These are phyloP conservation scores for Pichia membranifaciens DNA, from an alignment of 805 yeast genomes.

Conservation along the genomic window DNA sequence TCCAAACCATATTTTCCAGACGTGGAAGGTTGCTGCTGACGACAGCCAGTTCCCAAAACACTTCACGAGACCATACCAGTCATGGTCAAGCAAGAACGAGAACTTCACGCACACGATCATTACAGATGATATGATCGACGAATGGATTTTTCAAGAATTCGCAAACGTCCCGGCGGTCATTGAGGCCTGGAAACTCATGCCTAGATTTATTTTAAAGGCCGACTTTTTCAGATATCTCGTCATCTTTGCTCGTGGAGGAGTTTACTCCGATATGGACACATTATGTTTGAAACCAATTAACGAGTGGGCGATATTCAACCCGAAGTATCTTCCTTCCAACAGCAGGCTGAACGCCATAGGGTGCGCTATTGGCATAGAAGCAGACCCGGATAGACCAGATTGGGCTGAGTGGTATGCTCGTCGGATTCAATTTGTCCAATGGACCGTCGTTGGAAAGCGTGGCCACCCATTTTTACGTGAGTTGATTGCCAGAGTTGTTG, in stretches of 20 bases:
- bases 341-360: slow-evolving; percentile 37
- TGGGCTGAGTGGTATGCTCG: slow-evolving; percentile 94
- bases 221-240: slow-evolving; percentile 90
- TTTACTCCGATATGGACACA: slow-evolving; percentile 90
- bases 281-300: slow-evolving; percentile 62
- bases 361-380: slow-evolving; percentile 84
- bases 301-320: slow-evolving; percentile 62
- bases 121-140: slow-evolving; percentile 55
- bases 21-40: slow-evolving; percentile 72
- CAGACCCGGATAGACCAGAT: slow-evolving; percentile 93
- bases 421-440: slow-evolving; percentile 90
- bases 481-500: slow-evolving; percentile 71
- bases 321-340: slow-evolving; percentile 8
- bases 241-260: slow-evolving; percentile 86
- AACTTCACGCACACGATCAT: slow-evolving; percentile 67
- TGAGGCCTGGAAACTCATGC: slow-evolving; percentile 70
- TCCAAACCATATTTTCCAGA: slow-evolving; percentile 87
- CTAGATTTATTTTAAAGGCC: slow-evolving; percentile 78
- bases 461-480: slow-evolving; percentile 91
- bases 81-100: slow-evolving; percentile 63
- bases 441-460: slow-evolving; percentile 86
- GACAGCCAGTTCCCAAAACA: slow-evolving; percentile 52
- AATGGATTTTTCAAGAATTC: slow-evolving; percentile 52
- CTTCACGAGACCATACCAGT: slow-evolving; percentile 43
- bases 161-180: slow-evolving; percentile 70